phyloP scores from a whole-genome alignment of 2,329 filamentous ascomycete genomes.

The Pseudocercospora pini-densiflorae region DNA sequence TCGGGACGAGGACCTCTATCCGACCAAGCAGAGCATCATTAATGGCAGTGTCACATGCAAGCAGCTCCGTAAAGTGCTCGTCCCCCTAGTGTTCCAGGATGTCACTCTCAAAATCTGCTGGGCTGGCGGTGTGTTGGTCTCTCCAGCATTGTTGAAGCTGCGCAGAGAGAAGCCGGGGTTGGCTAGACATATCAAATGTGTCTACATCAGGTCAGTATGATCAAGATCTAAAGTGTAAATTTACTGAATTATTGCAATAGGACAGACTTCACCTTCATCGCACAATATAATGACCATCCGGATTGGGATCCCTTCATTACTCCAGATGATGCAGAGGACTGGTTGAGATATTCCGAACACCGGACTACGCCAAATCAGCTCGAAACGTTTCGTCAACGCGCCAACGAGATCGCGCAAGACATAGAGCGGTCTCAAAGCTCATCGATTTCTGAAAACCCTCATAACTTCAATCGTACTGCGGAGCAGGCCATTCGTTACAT shows the following conservation, averaged over 20 bases:
- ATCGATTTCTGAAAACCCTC: too few relatives aligned
- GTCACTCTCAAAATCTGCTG: slow-evolving; percentile 29
- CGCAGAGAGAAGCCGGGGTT: slow-evolving; percentile 26
- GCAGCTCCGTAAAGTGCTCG: slow-evolving; percentile 21
- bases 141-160: slow-evolving; percentile 21
- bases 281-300: not conserved
- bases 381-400: not conserved
- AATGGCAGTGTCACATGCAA: slow-evolving; percentile 21
- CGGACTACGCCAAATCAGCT: not conserved
- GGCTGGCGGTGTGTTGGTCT: slow-evolving; percentile 19
- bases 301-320: not conserved
- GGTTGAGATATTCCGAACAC: not conserved
- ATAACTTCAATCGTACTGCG: not conserved
- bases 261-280: not conserved
- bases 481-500: not conserved
- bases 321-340: not conserved
- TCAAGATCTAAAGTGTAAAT: not conserved
- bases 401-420: not conserved
- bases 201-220: slow-evolving; percentile 19
- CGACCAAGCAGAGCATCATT: slow-evolving; percentile 21
- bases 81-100: slow-evolving; percentile 27
- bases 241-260: not conserved
- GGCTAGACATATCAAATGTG: slow-evolving; percentile 25
- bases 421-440: too few relatives aligned
- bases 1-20: slow-evolving; percentile 16